Base-by-base conservation (phyloP, 352 stramenopile species). In the Pythium volutum region DNA sequence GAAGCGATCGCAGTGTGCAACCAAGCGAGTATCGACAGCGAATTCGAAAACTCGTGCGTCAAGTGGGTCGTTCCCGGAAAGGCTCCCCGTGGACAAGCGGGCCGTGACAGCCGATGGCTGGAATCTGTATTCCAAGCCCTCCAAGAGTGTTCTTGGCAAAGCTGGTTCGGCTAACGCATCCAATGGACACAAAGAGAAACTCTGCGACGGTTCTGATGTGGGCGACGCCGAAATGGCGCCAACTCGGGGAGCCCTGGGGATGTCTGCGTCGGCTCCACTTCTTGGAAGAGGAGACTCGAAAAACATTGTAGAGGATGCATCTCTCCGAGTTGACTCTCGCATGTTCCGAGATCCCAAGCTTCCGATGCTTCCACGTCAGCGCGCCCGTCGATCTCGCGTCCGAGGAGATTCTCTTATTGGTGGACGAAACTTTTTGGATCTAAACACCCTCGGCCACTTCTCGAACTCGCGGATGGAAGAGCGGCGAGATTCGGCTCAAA, bases 391-490 rank as follows among this genome's bases (percentile, higher is more conserved):
- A 7, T 51, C 43, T 6, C 45, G 51, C 16, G 20, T 51, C 4
- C 64, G 59, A 12, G 39, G 26, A 3, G 69, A 81, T 9, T 74
- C 75, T 3, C 64, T 73, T 0, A 79, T 87, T 20, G 77, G 79
- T 4, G 79, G 71, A 1, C 76, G 69, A 10, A 29, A 39, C 8
- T 50, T 65, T 1, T 36, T 58, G 11, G 69, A 77, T 47, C 66
- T 65, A 16, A 63, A 41, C 8, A 71, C 61, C 14, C 71, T 84
- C 18, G 79, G 77, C 3, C 77, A 72, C 27, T 71, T 81, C 50
- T 87, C 79, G 0, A 77, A 81, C 54, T 70, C 75, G 12, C 75
- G 79, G 4, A 74, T 87, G 48, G 73, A 77, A 15, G 70, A 79
- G 57, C 73, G 79, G 15, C 67, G 71, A 10, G 54, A 71, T 34